Percentiles rank a stretch among this genome's conserved stretches.
Evolutionary conservation across 495 filamentous ascomycete genomes (phyloP).

Genomic region (Lindgomyces ingoldianus): DNA sequence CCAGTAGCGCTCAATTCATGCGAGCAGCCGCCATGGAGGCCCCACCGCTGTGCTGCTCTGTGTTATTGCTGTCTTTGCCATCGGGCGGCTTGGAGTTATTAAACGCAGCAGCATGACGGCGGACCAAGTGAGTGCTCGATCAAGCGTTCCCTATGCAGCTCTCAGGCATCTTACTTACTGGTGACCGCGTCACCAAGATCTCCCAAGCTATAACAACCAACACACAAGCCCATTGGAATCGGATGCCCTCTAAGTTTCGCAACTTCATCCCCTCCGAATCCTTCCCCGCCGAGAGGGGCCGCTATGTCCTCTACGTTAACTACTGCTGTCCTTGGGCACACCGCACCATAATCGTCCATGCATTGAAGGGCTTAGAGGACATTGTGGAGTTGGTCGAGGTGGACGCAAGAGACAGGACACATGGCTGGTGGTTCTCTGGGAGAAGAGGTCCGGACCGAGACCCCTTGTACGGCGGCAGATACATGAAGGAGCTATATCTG

Average conservation of each 20-base stretch:
- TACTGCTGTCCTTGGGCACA: slow-evolving; percentile 83
- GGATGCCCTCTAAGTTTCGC: slow-evolving; percentile 37
- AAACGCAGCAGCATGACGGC: slow-evolving; percentile 2
- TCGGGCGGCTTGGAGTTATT: not conserved
- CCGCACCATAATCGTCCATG: slow-evolving; percentile 70
- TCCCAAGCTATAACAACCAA: not conserved
- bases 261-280: slow-evolving; percentile 37
- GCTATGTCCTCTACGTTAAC: slow-evolving; percentile 80
- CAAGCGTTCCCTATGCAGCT: not conserved
- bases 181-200: not conserved
- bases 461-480: slow-evolving; percentile 52
- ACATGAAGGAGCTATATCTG: slow-evolving; percentile 63
- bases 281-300: slow-evolving; percentile 71
- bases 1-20: not conserved
- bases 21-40: slow-evolving; percentile 6
- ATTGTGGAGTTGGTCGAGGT: slow-evolving; percentile 69
- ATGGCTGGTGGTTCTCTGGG: slow-evolving; percentile 74
- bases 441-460: slow-evolving; percentile 36
- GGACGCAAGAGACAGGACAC: slow-evolving; percentile 57
- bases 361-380: slow-evolving; percentile 77
- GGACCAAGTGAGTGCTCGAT: not conserved
- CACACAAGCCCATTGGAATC: not conserved
- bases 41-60: not conserved
- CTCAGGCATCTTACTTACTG: slow-evolving; percentile 9
- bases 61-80: not conserved